Conservation (phyloP, 164 flowering plant genomes). For the Liriodendron chinense region DNA sequence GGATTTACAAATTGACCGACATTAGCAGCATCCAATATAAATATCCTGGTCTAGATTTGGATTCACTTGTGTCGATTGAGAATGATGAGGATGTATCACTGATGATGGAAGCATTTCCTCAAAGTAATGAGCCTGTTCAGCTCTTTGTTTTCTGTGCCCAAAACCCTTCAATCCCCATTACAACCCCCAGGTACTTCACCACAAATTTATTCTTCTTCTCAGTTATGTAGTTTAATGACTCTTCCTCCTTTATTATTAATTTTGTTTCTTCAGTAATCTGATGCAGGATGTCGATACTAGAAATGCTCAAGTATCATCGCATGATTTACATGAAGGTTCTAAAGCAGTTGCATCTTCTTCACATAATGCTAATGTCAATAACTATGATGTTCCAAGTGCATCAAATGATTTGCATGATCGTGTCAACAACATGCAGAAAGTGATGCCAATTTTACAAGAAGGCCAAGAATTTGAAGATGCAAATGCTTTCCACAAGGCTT, state of each 20-base stretch:
- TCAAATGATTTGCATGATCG: not conserved
- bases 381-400: not conserved
- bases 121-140: too few relatives aligned
- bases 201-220: too few relatives aligned
- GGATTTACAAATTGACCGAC: not conserved
- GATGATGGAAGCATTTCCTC: too few relatives aligned
- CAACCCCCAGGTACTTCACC: too few relatives aligned
- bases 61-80: too few relatives aligned
- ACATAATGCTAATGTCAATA: not conserved
- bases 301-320: not conserved
- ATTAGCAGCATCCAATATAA: not conserved
- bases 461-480: slow-evolving; percentile 5
- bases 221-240: not conserved
- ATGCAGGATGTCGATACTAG: not conserved
- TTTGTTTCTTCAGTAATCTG: not conserved
- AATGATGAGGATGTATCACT: too few relatives aligned
- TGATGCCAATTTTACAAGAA: not conserved
- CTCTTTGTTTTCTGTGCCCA: too few relatives aligned
- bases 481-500: not conserved
- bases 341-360: not conserved
- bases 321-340: not conserved
- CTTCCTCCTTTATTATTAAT: not conserved
- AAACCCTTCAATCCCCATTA: too few relatives aligned
- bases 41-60: not conserved
- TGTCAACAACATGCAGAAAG: not conserved